Percentiles rank a stretch among this genome's conserved stretches.
Conservation (phyloP, 163 green algal genomes). For the Smithsoniella earleae region DNA sequence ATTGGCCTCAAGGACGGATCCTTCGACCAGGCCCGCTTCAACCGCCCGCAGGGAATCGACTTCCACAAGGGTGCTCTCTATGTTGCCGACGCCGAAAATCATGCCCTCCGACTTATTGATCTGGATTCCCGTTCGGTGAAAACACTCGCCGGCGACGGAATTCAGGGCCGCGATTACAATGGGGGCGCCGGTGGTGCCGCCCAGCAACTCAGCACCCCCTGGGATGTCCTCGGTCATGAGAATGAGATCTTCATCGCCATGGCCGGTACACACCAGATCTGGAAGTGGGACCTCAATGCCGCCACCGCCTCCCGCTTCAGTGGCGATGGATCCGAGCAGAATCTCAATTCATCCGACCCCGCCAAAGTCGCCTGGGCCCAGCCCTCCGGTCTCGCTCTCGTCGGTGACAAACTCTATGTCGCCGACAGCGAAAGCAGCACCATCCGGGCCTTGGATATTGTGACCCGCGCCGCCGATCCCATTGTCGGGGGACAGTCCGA, state of each 20-base stretch:
- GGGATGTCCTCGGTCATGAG: too few species aligned
- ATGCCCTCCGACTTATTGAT: constrained; percentile 54
- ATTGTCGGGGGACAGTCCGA: constrained; percentile 55
- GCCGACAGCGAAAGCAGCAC: constrained; percentile 64
- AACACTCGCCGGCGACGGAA: constrained; percentile 63
- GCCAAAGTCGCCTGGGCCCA: constrained; percentile 57
- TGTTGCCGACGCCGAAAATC: constrained; percentile 70
- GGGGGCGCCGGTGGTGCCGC: constrained; percentile 36
- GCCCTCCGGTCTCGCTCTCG: constrained; percentile 57
- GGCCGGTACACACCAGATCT: constrained; percentile 69
- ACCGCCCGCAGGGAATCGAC: constrained; percentile 53
- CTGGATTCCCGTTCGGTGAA: constrained; percentile 41
- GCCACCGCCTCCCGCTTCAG: constrained; percentile 41
- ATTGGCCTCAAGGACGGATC: constrained; percentile 49
- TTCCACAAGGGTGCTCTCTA: constrained; percentile 49
- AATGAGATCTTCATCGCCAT: too few species aligned
- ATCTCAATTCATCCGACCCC: constrained; percentile 52
- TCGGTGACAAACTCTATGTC: too few species aligned
- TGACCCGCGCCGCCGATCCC: constrained; percentile 37
- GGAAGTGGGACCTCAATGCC: constrained; percentile 43
- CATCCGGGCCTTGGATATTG: constrained; percentile 51
- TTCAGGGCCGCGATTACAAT: constrained; percentile 59
- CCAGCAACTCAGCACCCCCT: constrained; percentile 70
- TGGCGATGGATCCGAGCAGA: constrained; percentile 58
- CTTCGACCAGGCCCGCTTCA: constrained; percentile 47